phyloP scores from a whole-genome alignment of 768 basidiomycete genomes.

The Pleurotus ostreatus region DNA sequence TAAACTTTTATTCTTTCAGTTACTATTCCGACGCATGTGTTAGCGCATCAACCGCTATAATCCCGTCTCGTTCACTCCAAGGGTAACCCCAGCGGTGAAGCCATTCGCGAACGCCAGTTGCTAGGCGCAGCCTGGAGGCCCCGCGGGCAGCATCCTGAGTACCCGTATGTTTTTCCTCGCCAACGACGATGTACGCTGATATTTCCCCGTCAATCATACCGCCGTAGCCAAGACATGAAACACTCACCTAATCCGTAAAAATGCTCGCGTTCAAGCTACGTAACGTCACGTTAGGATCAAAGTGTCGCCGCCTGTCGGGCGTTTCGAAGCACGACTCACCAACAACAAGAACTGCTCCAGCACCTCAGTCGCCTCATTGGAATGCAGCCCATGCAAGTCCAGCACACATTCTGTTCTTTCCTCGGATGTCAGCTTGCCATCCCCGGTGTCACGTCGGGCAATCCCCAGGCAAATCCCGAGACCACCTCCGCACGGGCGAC shows the following conservation, averaged over 20 bases:
- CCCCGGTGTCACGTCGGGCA: slow-evolving; percentile 51
- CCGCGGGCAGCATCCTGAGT: slow-evolving; percentile 83
- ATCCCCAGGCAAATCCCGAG: slow-evolving; percentile 88
- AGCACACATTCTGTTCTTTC: slow-evolving; percentile 87
- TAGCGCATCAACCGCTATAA: slow-evolving; percentile 83
- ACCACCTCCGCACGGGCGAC: slow-evolving; percentile 74
- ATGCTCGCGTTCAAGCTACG: slow-evolving; percentile 80
- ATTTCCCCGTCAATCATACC: slow-evolving; percentile 8
- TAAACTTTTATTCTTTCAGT: slow-evolving; percentile 6
- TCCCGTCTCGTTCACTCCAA: slow-evolving; percentile 90
- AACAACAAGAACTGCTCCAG: slow-evolving; percentile 84
- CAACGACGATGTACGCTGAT: slow-evolving; percentile 83
- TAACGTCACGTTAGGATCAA: background rate
- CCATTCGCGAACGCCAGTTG: slow-evolving; percentile 86
- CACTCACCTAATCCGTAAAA: slow-evolving; percentile 79
- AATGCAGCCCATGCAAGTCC: slow-evolving; percentile 91
- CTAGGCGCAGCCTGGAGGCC: slow-evolving; percentile 77
- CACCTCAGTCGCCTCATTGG: slow-evolving; percentile 89
- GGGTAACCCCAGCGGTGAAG: slow-evolving; percentile 94
- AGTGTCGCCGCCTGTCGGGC: background rate
- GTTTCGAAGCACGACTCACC: slow-evolving; percentile 44
- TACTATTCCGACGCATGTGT: slow-evolving; percentile 58
- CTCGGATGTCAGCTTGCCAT: slow-evolving; percentile 61
- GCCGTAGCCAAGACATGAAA: slow-evolving; percentile 5
- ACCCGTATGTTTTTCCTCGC: slow-evolving; percentile 95